These are phyloP conservation scores for Trichothecium roseum DNA, from an alignment of 2,329 filamentous ascomycete species.

Conservation along the genomic window DNA sequence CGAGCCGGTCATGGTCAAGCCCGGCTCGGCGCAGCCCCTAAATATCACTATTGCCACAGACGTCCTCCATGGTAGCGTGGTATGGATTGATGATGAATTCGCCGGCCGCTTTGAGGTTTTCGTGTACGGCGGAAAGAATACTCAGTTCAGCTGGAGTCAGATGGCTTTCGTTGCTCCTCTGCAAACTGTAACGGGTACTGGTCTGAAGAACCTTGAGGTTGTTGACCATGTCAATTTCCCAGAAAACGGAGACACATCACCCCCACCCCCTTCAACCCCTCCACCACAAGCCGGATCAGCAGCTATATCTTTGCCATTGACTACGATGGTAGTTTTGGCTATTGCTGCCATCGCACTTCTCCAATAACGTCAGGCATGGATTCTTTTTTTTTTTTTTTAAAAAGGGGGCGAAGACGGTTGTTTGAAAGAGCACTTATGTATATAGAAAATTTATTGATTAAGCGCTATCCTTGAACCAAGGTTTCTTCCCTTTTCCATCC, in stretches of 20 bases:
- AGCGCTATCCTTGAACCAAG: no score
- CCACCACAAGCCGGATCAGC: no score
- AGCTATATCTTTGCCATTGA: no score
- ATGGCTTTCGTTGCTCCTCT: conserved; percentile 46
- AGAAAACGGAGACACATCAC: not conserved
- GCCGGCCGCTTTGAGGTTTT: conserved; percentile 42
- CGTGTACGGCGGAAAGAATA: conserved; percentile 41
- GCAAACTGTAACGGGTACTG: conserved; percentile 10
- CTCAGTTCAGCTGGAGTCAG: conserved; percentile 41
- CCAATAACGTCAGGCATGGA: no score
- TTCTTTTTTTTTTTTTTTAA: no score
- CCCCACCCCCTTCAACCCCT: no score
- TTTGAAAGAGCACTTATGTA: no score
- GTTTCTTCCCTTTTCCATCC: no score
- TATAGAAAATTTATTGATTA: no score
- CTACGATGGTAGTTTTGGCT: no score
- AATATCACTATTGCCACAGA: conserved; percentile 32
- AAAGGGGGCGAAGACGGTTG: no score
- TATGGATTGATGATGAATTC: conserved; percentile 35
- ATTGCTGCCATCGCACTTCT: no score
- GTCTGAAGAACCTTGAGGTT: conserved; percentile 4
- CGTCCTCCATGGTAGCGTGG: conserved; percentile 32
- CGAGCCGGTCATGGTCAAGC: conserved; percentile 20
- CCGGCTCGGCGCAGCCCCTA: conserved; percentile 11
- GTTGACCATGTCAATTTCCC: conserved; percentile 1